These are phyloP conservation scores for Scutellaria barbata DNA, from an alignment of 257 asterid genomes.

Conservation along the genomic window DNA sequence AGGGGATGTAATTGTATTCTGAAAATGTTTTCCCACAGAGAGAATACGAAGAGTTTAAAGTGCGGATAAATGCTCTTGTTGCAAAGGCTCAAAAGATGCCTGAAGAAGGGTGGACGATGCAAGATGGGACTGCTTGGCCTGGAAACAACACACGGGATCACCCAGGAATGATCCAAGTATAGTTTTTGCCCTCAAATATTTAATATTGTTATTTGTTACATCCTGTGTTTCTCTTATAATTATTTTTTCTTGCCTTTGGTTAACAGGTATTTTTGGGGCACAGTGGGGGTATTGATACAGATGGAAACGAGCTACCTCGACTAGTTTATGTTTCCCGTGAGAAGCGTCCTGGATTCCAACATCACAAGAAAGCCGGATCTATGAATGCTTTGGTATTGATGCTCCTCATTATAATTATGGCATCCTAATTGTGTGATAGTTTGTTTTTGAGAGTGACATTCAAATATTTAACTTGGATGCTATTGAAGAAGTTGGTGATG, in stretches of 20 bases:
- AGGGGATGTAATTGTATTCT: constrained; percentile 23
- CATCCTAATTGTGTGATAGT: not conserved
- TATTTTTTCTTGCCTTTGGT: constrained; percentile 16
- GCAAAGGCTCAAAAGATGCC: constrained; percentile 85
- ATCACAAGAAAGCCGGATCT: constrained; percentile 90
- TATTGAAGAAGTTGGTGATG: not conserved
- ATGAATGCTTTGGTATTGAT: constrained; percentile 78
- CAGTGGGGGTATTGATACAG: constrained; percentile 71
- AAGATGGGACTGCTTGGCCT: constrained; percentile 85
- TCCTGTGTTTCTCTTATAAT: constrained; percentile 20
- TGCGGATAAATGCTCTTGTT: constrained; percentile 70
- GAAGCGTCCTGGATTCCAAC: constrained; percentile 85
- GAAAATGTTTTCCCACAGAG: constrained; percentile 50
- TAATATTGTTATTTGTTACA: not conserved
- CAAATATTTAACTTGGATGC: too few species aligned
- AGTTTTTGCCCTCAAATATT: not conserved
- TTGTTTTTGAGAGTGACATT: not conserved
- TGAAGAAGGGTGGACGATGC: constrained; percentile 90
- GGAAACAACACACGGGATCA: constrained; percentile 76
- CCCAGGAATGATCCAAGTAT: constrained; percentile 79
- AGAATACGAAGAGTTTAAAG: constrained; percentile 78
- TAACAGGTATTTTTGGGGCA: constrained; percentile 76
- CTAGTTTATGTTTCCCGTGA: constrained; percentile 86
- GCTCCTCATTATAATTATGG: not conserved
- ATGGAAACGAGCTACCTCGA: constrained; percentile 82